These are phyloP conservation scores for Apiospora rasikravindrae DNA, from an alignment of 2,329 filamentous ascomycete species.

Conservation along the genomic window DNA sequence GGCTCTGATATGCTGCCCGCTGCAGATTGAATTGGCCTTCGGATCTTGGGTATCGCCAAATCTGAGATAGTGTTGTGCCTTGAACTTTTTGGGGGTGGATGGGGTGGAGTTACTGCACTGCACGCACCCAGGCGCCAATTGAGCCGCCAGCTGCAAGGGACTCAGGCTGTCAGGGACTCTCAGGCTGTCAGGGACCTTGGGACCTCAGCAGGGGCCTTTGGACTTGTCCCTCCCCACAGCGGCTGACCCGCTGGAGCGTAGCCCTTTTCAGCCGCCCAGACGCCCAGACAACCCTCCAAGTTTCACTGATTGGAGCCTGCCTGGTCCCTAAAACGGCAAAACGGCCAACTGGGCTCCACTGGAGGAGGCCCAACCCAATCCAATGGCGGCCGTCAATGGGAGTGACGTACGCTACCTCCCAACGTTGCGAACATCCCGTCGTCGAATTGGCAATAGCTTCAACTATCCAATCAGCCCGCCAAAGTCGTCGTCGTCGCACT, in stretches of 20 bases:
- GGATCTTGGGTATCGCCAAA: conserved; percentile 15
- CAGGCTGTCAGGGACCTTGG: too few species aligned
- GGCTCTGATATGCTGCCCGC: not conserved
- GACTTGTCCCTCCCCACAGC: not conserved
- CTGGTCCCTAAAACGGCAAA: conserved; percentile 6
- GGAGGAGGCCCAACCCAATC: not conserved
- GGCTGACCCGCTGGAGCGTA: conserved; percentile 8
- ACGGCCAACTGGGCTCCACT: not conserved
- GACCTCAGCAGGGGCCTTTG: not conserved
- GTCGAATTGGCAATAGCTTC: not conserved
- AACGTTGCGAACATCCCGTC: not conserved
- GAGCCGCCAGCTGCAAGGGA: not conserved
- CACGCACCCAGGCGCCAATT: not conserved
- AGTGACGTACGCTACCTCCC: not conserved
- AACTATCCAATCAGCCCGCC: not conserved
- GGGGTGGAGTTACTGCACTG: not conserved
- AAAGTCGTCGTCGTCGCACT: not conserved
- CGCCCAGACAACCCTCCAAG: not conserved
- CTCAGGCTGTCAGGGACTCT: not conserved
- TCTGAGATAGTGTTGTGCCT: not conserved
- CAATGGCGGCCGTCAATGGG: not conserved
- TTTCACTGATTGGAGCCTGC: not conserved
- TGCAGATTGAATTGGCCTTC: not conserved
- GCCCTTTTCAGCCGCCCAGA: not conserved
- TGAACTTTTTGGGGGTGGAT: not conserved